These are phyloP conservation scores for Murraya paniculata DNA, from an alignment of 345 rosid species.

Conservation along the genomic window DNA sequence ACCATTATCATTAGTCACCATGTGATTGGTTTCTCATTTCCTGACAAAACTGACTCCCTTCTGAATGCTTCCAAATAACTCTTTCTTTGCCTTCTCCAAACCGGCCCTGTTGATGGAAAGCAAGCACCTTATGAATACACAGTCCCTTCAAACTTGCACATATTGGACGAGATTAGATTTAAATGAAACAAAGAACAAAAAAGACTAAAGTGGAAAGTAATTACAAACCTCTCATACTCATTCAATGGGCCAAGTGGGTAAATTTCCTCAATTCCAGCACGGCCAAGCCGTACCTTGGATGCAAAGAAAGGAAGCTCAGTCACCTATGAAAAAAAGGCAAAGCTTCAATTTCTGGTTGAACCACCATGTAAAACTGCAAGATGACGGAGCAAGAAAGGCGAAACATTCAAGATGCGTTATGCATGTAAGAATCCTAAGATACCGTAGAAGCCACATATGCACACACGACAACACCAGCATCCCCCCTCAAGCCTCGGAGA, in stretches of 20 bases:
- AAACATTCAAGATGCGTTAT: background rate
- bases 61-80: conserved; percentile 68
- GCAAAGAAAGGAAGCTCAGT: conserved; percentile 98
- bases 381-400: background rate
- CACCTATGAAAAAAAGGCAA: conserved; percentile 41
- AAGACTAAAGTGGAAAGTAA: background rate
- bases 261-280: conserved; percentile 74
- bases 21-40: conserved; percentile 36
- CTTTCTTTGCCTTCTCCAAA: conserved; percentile 88
- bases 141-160: background rate
- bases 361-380: background rate
- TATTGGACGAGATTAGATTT: background rate
- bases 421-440: background rate
- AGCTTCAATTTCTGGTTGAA: background rate
- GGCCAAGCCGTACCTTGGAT: conserved; percentile 77
- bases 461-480: conserved; percentile 63
- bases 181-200: background rate
- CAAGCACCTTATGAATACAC: background rate
- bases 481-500: conserved; percentile 82
- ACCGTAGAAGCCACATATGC: conserved; percentile 88
- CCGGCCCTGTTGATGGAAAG: conserved; percentile 43
- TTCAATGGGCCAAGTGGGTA: conserved; percentile 76
- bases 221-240: conserved; percentile 72
- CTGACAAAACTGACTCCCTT: conserved; percentile 71
- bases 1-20: background rate